A percentile compares a stretch with the other conserved stretches of the same genome.
These are phyloP conservation scores for Agrocybe praecox DNA, from an alignment of 768 basidiomycete genomes.

Conservation along the genomic window DNA sequence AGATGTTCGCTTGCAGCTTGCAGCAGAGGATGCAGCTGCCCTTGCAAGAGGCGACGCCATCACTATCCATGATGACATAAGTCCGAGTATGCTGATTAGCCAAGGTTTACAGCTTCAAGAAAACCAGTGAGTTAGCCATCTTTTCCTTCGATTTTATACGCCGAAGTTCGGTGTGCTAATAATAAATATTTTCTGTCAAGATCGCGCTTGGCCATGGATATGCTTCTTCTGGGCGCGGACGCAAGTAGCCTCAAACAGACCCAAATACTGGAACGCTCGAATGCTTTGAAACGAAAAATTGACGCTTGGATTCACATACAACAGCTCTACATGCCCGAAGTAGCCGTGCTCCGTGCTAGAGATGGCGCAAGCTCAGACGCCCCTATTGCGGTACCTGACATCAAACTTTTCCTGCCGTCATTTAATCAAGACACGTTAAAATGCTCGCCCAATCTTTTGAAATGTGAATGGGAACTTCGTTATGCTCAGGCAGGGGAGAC, in stretches of 20 bases:
- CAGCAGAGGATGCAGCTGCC: constrained; percentile 8
- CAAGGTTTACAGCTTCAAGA: constrained; percentile 34
- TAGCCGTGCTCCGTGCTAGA: not conserved
- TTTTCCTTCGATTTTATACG: not conserved
- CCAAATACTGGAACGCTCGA: constrained; percentile 25
- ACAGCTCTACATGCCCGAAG: constrained; percentile 27
- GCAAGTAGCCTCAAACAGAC: constrained; percentile 29
- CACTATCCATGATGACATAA: constrained; percentile 10
- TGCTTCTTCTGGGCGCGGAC: constrained; percentile 16
- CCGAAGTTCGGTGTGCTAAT: not conserved
- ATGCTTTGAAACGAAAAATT: constrained; percentile 22
- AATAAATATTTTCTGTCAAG: constrained; percentile 5
- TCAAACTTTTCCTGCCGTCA: constrained; percentile 24
- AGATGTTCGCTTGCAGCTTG: constrained; percentile 10
- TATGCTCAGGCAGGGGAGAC: constrained; percentile 28
- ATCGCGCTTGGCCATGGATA: constrained; percentile 15
- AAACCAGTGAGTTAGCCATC: constrained; percentile 9
- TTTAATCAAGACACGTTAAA: not conserved
- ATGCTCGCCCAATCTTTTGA: constrained; percentile 5
- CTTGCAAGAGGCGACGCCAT: not conserved
- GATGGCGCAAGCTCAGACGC: not conserved
- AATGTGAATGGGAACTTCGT: constrained; percentile 29
- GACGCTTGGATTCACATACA: constrained; percentile 29
- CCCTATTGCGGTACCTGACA: constrained; percentile 1
- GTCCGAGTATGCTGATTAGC: constrained; percentile 26